Conservation (phyloP, 2,329 filamentous ascomycete species). For the Pseudogymnoascus sp. region DNA sequence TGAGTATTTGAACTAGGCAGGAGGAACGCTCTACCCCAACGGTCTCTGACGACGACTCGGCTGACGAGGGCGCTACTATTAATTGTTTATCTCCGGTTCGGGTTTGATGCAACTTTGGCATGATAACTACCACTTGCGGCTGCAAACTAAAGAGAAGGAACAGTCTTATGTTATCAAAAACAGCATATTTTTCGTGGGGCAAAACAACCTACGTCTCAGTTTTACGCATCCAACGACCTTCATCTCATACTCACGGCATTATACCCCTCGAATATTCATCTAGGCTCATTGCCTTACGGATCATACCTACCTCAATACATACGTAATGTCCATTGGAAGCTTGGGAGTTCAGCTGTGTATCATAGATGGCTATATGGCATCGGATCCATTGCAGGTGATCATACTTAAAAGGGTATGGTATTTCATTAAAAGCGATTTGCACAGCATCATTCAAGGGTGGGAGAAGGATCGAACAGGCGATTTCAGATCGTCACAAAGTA, state of each 20-base stretch:
- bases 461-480: background rate
- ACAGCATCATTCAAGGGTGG: background rate
- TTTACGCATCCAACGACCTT: constrained; percentile 6
- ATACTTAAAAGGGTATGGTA: background rate
- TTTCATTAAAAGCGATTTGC: background rate
- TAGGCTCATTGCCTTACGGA: constrained; percentile 1
- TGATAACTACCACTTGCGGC: background rate
- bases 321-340: constrained; percentile 4
- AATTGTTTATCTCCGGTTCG: constrained; percentile 26
- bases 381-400: background rate
- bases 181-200: constrained; percentile 1
- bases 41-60: constrained; percentile 27
- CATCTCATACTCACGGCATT: constrained; percentile 6
- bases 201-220: background rate
- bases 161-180: background rate
- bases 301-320: constrained; percentile 7
- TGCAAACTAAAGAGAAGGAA: background rate
- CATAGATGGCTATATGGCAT: constrained; percentile 1
- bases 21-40: constrained; percentile 15
- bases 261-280: constrained; percentile 4
- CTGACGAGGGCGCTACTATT: constrained; percentile 25
- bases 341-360: constrained; percentile 5
- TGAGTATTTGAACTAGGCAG: background rate
- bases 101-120: constrained; percentile 1
- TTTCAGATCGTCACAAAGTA: background rate